These are phyloP conservation scores for Keithomyces neogunnii DNA, from an alignment of 2,329 filamentous ascomycete genomes.

Conservation along the genomic window DNA sequence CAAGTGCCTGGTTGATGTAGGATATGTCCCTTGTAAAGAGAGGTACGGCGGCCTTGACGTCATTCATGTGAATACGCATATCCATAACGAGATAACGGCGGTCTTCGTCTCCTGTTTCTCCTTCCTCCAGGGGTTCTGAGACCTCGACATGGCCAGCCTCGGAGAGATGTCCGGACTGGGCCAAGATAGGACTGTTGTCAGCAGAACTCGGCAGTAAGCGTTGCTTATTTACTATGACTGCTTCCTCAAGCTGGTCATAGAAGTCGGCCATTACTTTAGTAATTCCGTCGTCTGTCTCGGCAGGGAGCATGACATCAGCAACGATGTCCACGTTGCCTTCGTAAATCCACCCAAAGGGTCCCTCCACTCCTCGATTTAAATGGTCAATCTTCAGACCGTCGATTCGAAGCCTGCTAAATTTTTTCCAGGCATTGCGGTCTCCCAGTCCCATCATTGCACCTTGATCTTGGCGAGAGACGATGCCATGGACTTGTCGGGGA, in stretches of 20 bases:
- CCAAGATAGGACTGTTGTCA: slow-evolving; percentile 17
- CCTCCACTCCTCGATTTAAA: slow-evolving; percentile 84
- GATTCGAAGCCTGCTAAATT: slow-evolving; percentile 85
- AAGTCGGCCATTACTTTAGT: slow-evolving; percentile 95
- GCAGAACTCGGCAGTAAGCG: slow-evolving; percentile 45
- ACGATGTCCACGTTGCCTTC: slow-evolving; percentile 96
- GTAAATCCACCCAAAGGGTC: slow-evolving; percentile 95
- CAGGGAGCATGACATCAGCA: slow-evolving; percentile 89
- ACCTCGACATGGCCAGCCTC: slow-evolving; percentile 14
- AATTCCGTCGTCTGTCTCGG: slow-evolving; percentile 79
- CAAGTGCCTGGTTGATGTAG: slow-evolving; percentile 92
- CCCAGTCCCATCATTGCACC: slow-evolving; percentile 47
- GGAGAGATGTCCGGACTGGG: slow-evolving; percentile 24
- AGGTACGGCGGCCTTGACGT: slow-evolving; percentile 86
- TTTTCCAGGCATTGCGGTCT: slow-evolving; percentile 78
- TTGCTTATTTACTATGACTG: slow-evolving; percentile 71
- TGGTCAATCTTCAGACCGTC: slow-evolving; percentile 94
- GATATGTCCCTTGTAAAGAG: slow-evolving; percentile 87
- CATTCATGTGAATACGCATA: slow-evolving; percentile 87
- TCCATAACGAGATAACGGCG: slow-evolving; percentile 87
- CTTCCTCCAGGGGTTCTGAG: slow-evolving; percentile 7
- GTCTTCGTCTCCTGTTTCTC: slow-evolving; percentile 39
- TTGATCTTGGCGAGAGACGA: slow-evolving; percentile 52
- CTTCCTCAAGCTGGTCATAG: slow-evolving; percentile 91
- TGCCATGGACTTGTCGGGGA: slow-evolving; percentile 79